phyloP scores from a whole-genome alignment of 2,329 filamentous ascomycete genomes.

The Aspergillus versicolor region DNA sequence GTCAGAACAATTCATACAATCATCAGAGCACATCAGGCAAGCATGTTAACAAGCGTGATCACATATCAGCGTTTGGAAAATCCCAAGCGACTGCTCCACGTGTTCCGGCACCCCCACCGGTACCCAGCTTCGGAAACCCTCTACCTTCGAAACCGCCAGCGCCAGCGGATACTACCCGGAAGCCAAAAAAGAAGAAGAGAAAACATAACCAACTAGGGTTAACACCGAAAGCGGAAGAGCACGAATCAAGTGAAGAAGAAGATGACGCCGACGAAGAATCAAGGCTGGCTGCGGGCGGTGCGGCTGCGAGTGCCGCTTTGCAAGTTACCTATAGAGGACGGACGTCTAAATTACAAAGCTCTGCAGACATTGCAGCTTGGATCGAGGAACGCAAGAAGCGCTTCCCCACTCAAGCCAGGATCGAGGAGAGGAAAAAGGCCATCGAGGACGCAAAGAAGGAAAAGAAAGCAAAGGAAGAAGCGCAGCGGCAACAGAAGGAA shows the following conservation, averaged over 20 bases:
- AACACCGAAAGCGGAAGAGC: slow-evolving; percentile 46
- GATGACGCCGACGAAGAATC: slow-evolving; percentile 48
- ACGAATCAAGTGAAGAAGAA: slow-evolving; percentile 47
- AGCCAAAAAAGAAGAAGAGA: slow-evolving; percentile 42
- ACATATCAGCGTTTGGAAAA: slow-evolving; percentile 38
- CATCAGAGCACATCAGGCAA: slow-evolving; percentile 19
- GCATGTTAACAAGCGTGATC: slow-evolving; percentile 36
- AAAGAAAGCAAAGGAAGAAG: slow-evolving; percentile 27
- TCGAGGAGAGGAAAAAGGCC: slow-evolving; percentile 61
- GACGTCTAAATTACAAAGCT: slow-evolving; percentile 52
- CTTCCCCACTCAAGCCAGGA: slow-evolving; percentile 74
- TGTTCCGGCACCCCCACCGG: slow-evolving; percentile 41
- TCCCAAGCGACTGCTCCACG: slow-evolving; percentile 30
- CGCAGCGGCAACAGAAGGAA: not conserved
- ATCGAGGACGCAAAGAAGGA: slow-evolving; percentile 61
- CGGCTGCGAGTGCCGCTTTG: slow-evolving; percentile 29
- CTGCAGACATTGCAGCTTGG: slow-evolving; percentile 74
- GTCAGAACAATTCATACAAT: slow-evolving; percentile 23
- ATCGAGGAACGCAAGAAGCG: slow-evolving; percentile 75
- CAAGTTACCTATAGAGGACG: slow-evolving; percentile 59
- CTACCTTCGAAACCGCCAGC: slow-evolving; percentile 44
- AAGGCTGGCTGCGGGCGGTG: slow-evolving; percentile 33
- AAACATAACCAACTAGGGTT: slow-evolving; percentile 50
- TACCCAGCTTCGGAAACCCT: slow-evolving; percentile 46
- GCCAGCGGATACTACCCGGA: slow-evolving; percentile 33